Evolutionary conservation across 352 stramenopile genomes (phyloP).

Genomic region (Globisporangium echinulatum): DNA sequence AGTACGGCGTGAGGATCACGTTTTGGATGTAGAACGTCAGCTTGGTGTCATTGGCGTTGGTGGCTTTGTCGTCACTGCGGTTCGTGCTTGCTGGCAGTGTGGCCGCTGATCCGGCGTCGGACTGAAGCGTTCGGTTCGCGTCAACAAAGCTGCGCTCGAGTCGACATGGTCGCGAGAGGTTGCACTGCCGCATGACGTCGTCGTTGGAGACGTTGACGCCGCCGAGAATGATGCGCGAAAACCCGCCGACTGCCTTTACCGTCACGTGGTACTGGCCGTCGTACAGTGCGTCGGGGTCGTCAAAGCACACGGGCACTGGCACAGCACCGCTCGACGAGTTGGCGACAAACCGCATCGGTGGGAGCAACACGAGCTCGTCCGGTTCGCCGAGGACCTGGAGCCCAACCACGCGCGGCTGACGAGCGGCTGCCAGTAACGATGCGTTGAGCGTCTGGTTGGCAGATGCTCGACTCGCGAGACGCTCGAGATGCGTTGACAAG

Average conservation of each 20-base stretch:
- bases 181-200: constrained; percentile 44
- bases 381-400: constrained; percentile 46
- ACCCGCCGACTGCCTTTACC: constrained; percentile 30
- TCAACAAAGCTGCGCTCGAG: constrained; percentile 26
- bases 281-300: constrained; percentile 39
- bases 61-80: constrained; percentile 14
- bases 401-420: constrained; percentile 23
- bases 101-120: constrained; percentile 1
- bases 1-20: constrained; percentile 26
- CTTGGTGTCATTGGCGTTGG: constrained; percentile 10
- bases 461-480: not conserved
- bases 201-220: constrained; percentile 32
- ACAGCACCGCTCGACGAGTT: constrained; percentile 15
- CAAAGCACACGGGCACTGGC: constrained; percentile 38
- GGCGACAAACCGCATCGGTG: constrained; percentile 29
- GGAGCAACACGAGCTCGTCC: constrained; percentile 38
- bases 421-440: constrained; percentile 7
- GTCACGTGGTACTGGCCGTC: constrained; percentile 35
- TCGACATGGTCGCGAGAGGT: constrained; percentile 39
- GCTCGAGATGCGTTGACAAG: not conserved
- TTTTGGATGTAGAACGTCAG: constrained; percentile 20
- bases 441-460: not conserved
- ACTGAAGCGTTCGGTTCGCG: constrained; percentile 3
- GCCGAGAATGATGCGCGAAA: constrained; percentile 35
- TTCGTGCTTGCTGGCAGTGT: not conserved